Percentiles rank a stretch among this genome's conserved stretches.
These are phyloP conservation scores for Croton setiger DNA, from an alignment of 441 rosid species.

Conservation along the genomic window DNA sequence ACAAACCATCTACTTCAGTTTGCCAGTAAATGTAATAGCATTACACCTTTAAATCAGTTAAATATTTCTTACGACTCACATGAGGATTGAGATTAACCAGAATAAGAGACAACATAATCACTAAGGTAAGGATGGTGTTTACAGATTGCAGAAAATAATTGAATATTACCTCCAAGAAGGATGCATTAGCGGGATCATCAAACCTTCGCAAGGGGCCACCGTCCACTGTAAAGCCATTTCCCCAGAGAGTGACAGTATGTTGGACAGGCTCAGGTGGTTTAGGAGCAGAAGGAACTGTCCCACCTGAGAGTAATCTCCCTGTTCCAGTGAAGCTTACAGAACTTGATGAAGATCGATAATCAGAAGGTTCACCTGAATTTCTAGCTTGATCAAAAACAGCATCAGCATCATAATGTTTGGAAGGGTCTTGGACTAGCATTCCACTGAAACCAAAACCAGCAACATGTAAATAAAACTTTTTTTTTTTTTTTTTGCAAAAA, in stretches of 20 bases:
- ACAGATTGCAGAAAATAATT: neutral
- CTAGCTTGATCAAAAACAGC: slow-evolving; percentile 64
- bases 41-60: neutral
- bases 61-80: neutral
- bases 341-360: slow-evolving; percentile 50
- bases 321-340: slow-evolving; percentile 84
- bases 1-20: neutral
- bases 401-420: slow-evolving; percentile 69
- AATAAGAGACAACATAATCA: neutral
- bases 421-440: slow-evolving; percentile 93
- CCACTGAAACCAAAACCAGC: slow-evolving; percentile 46
- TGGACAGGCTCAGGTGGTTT: slow-evolving; percentile 67
- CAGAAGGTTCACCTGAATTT: slow-evolving; percentile 67
- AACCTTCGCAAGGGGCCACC: slow-evolving; percentile 86
- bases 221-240: slow-evolving; percentile 88
- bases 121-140: neutral
- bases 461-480: neutral
- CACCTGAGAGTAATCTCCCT: slow-evolving; percentile 81
- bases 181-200: slow-evolving; percentile 90
- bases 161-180: slow-evolving; percentile 76
- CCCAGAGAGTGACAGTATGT: slow-evolving; percentile 86
- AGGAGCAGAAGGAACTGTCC: slow-evolving; percentile 52
- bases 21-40: neutral
- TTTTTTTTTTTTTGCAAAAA: neutral
- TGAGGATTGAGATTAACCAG: neutral